Evolutionary conservation across 1,284 basidiomycete genomes (phyloP).

Genomic region (Cerioporus squamosus): DNA sequence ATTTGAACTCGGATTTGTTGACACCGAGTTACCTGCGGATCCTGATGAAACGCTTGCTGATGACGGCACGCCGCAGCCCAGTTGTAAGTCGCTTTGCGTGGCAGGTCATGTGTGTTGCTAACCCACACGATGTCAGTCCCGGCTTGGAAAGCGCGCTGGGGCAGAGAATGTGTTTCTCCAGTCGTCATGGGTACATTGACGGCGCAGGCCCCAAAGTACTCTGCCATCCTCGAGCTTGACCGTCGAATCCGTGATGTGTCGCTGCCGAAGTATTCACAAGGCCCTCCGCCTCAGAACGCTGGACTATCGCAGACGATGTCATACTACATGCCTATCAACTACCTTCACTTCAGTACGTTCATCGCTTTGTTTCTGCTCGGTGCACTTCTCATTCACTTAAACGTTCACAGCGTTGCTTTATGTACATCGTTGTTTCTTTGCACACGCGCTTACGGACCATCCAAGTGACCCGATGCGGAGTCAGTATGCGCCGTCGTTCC

Average conservation of each 20-base stretch:
- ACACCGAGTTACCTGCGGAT: slow-evolving; percentile 34
- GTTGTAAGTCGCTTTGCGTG: slow-evolving; percentile 28
- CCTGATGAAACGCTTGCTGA: slow-evolving; percentile 32
- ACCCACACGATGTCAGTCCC: slow-evolving; percentile 50
- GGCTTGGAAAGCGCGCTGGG: slow-evolving; percentile 74
- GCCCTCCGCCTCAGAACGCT: slow-evolving; percentile 46
- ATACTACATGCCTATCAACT: slow-evolving; percentile 54
- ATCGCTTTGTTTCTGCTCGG: background rate
- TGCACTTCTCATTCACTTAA: background rate
- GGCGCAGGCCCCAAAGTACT: slow-evolving; percentile 60
- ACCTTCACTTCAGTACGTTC: slow-evolving; percentile 62
- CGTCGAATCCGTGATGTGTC: slow-evolving; percentile 35
- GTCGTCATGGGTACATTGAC: slow-evolving; percentile 69
- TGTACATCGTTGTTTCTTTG: slow-evolving; percentile 70
- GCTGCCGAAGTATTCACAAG: slow-evolving; percentile 36
- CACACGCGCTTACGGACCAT: slow-evolving; percentile 61
- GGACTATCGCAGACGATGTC: slow-evolving; percentile 55
- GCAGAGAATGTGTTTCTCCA: slow-evolving; percentile 64
- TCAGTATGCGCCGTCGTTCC: slow-evolving; percentile 66
- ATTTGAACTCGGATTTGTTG: slow-evolving; percentile 35
- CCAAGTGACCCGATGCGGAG: slow-evolving; percentile 61
- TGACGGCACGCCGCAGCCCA: slow-evolving; percentile 31
- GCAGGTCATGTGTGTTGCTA: background rate
- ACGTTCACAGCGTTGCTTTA: slow-evolving; percentile 51
- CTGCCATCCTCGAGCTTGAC: slow-evolving; percentile 36